Evolutionary conservation across 2,329 filamentous ascomycete genomes (phyloP).

Genomic region (Acephala macrosclerotiorum): DNA sequence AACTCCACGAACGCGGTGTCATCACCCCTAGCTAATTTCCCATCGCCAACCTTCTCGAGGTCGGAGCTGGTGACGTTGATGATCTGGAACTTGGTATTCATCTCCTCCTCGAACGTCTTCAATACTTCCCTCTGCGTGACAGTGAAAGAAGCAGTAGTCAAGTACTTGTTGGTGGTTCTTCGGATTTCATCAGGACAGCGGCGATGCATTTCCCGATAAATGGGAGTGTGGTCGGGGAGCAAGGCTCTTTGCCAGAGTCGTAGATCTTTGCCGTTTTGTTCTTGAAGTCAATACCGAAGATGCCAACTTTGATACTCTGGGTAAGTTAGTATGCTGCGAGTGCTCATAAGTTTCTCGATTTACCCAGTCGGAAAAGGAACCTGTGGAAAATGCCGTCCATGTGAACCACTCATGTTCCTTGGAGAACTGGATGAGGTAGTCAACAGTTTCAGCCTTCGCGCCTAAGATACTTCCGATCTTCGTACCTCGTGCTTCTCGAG

Average conservation of each 20-base stretch:
- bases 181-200: neutral
- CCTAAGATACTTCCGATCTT: neutral
- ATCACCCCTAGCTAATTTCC: neutral
- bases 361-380: neutral
- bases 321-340: neutral
- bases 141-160: neutral
- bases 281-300: neutral
- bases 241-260: neutral
- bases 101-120: neutral
- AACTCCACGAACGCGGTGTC: neutral
- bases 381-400: neutral
- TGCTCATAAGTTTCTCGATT: neutral
- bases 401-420: neutral
- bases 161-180: neutral
- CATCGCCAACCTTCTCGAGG: neutral
- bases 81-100: neutral
- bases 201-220: neutral
- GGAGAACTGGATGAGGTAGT: neutral
- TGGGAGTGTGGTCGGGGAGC: neutral
- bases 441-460: neutral
- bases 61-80: neutral
- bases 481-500: neutral
- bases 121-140: neutral
- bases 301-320: neutral
- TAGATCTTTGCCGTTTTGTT: neutral